A percentile compares a stretch with the other conserved stretches of the same genome.
Evolutionary conservation across 371 early-diverging fungal species (phyloP).

Genomic region (Amoeboaphelidium protococcarum): DNA sequence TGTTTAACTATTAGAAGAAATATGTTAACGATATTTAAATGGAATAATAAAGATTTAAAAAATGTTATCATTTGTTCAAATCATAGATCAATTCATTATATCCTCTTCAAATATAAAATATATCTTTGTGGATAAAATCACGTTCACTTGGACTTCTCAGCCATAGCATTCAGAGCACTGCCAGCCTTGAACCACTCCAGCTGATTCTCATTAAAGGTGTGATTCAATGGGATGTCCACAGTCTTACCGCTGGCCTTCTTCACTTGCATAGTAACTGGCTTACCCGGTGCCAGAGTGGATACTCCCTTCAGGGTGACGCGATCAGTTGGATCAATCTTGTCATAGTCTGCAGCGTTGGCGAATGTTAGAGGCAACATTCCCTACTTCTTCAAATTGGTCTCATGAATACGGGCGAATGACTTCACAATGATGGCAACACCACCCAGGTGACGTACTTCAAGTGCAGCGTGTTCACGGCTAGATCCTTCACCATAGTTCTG

Average conservation of each 20-base stretch:
- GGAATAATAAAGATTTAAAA: no score
- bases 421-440: slow-evolving; percentile 60
- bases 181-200: slow-evolving; percentile 9
- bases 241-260: slow-evolving; percentile 35
- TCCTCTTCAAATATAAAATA: no score
- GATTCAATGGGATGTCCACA: slow-evolving; percentile 66
- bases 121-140: no score
- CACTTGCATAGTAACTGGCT: slow-evolving; percentile 39
- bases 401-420: slow-evolving; percentile 93
- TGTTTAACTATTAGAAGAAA: no score
- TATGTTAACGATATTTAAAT: no score
- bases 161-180: neutral
- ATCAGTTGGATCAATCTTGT: slow-evolving; percentile 36
- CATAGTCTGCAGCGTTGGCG: slow-evolving; percentile 32
- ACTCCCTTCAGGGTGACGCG: slow-evolving; percentile 45
- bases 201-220: slow-evolving; percentile 87
- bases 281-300: slow-evolving; percentile 29
- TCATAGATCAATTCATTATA: no score
- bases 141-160: no score
- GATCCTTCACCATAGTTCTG: slow-evolving; percentile 94
- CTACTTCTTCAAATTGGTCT: slow-evolving; percentile 96
- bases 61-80: no score
- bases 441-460: slow-evolving; percentile 66
- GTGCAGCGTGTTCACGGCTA: slow-evolving; percentile 80
- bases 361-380: slow-evolving; percentile 85